Percentiles rank a stretch among this genome's conserved stretches.
Evolutionary conservation across 441 rosid species (phyloP).

Genomic region (Croton setiger): DNA sequence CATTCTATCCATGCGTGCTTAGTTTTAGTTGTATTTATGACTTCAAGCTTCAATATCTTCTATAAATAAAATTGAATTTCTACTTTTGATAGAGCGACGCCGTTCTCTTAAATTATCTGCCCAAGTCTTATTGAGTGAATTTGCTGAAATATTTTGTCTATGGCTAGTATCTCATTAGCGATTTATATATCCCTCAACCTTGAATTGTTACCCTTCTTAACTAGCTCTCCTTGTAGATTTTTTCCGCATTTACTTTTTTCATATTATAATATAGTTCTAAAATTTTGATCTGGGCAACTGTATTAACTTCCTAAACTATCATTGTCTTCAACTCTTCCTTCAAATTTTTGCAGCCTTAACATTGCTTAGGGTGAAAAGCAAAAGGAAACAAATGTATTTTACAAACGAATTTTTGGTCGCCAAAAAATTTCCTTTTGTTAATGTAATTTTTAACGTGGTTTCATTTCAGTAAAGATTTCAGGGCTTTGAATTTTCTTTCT

Average conservation of each 20-base stretch:
- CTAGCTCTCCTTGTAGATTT: not conserved
- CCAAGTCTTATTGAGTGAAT: not conserved
- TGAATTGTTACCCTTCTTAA: not conserved
- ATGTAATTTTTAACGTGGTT: not conserved
- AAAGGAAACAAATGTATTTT: not conserved
- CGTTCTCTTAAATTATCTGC: not conserved
- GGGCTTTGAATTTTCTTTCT: not conserved
- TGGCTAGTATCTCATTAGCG: too few species aligned
- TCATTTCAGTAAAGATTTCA: too few species aligned
- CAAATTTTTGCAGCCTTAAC: not conserved
- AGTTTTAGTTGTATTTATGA: too few species aligned
- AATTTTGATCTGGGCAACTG: not conserved
- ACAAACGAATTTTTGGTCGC: not conserved
- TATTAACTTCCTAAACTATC: not conserved
- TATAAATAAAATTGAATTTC: conserved; percentile 4
- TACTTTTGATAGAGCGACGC: not conserved
- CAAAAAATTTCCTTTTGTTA: not conserved
- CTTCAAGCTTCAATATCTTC: not conserved
- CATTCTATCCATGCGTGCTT: not conserved
- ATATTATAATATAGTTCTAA: not conserved
- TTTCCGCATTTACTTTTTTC: not conserved
- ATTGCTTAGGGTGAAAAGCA: not conserved
- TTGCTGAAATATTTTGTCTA: not conserved
- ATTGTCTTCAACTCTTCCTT: not conserved
- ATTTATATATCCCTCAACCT: not conserved